These are phyloP conservation scores for Periconia macrospinosa DNA, from an alignment of 2,329 filamentous ascomycete species.

Conservation along the genomic window DNA sequence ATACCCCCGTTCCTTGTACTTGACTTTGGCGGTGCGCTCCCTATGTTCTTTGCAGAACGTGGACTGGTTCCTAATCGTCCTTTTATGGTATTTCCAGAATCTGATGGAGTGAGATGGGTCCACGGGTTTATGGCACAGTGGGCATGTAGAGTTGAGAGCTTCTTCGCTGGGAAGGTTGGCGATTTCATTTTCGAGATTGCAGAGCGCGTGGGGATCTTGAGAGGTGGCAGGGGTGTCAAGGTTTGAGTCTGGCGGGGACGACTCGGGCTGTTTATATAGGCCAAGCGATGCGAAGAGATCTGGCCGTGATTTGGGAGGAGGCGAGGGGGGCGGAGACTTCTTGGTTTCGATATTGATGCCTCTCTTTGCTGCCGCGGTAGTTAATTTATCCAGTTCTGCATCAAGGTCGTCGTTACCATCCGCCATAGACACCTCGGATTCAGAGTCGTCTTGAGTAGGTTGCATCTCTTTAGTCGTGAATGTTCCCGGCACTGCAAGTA, in stretches of 20 bases:
- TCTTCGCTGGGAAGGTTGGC: background rate
- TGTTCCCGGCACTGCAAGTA: background rate
- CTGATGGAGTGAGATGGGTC: slow-evolving; percentile 57
- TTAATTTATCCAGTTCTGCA: background rate
- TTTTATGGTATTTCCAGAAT: slow-evolving; percentile 28
- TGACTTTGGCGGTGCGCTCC: slow-evolving; percentile 32
- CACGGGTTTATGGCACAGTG: slow-evolving; percentile 67
- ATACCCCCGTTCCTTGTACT: slow-evolving; percentile 61
- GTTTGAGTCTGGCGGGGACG: background rate
- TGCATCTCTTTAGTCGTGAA: background rate
- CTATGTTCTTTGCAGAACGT: slow-evolving; percentile 42
- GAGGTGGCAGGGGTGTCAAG: background rate
- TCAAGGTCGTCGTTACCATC: slow-evolving; percentile 1
- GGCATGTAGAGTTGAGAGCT: slow-evolving; percentile 51
- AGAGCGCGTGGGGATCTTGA: background rate
- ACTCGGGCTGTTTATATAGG: slow-evolving; percentile 4
- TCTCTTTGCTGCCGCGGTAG: background rate
- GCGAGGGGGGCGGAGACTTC: background rate
- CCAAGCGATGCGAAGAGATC: slow-evolving; percentile 6
- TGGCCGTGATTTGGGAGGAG: slow-evolving; percentile 3
- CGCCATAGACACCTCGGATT: background rate
- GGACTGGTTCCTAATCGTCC: slow-evolving; percentile 56
- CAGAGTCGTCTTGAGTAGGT: background rate
- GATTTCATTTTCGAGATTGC: slow-evolving; percentile 20
- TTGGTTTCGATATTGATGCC: background rate